Evolutionary conservation across 306 rosid genomes (phyloP), one percentile per base, ranked within the genome.

Genomic region (Vigna angularis): DNA sequence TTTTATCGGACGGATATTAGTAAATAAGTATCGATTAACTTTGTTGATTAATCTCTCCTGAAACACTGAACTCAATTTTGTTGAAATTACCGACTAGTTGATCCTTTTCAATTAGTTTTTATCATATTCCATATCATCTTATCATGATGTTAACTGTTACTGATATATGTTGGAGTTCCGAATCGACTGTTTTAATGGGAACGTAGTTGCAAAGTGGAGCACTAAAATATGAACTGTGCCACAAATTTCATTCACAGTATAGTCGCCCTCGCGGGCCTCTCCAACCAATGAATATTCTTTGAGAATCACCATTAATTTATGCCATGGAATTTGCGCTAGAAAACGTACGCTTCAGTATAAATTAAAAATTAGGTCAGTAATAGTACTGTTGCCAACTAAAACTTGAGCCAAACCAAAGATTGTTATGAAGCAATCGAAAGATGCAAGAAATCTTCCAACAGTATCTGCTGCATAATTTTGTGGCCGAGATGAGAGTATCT

Each of bases 401-500:
- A 17, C 34, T 57, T 57, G 36, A 22, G 36, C 58, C 64, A 24
- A 8, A 47, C 22, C 14, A 67, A 44, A 67, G 24, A 67, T 16
- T 9, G 28, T 24, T 24, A 24, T 24, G 26, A 24, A 24, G 26
- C 26, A 24, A 24, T 24, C 0, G 28, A 24, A 2, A 24, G 28
- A 24, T 1, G 28, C 28, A 24, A 24, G 2, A 24, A 24, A 24
- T 24, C 28, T 24, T 24, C 28, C 28, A 24, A 24, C 28, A 24
- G 28, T 24, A 24, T 24, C 28, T 0, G 28, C 28, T 24, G 28
- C 28, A 24, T 24, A 24, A 24, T 2, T 24, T 24, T 24, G 57
- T 68, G 73, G 55, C 53, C 57, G 48, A 47, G 73, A 47, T 68
- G 73, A 47, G 22, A 68, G 57, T 38, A 68, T 68, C 22, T 44